phyloP scores from a whole-genome alignment of 768 basidiomycete genomes.

The Trametes cingulata region DNA sequence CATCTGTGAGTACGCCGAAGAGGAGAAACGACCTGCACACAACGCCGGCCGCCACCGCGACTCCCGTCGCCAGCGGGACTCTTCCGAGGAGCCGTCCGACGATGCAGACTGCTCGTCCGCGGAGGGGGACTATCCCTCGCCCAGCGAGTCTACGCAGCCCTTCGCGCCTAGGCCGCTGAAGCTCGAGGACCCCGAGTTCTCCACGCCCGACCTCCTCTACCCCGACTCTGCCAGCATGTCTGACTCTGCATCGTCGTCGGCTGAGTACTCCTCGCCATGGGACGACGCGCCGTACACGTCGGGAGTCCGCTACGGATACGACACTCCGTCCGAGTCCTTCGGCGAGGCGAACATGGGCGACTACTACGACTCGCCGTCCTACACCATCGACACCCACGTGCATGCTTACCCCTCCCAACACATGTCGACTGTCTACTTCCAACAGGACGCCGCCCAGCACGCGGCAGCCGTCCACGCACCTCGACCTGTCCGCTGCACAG shows the following conservation, averaged over 20 bases:
- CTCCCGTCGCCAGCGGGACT: not conserved
- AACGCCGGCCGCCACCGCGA: not conserved
- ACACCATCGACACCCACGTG: slow-evolving; percentile 2
- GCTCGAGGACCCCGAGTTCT: slow-evolving; percentile 11
- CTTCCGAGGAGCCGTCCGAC: slow-evolving; percentile 12
- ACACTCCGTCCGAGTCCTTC: not conserved
- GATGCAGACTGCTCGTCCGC: slow-evolving; percentile 1
- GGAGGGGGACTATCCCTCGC: slow-evolving; percentile 2
- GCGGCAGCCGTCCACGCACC: slow-evolving; percentile 18
- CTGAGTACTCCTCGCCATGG: slow-evolving; percentile 5
- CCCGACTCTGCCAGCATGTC: slow-evolving; percentile 1
- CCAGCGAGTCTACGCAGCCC: not conserved
- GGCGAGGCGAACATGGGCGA: not conserved
- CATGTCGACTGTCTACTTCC: not conserved
- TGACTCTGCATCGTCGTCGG: not conserved
- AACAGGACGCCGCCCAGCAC: not conserved
- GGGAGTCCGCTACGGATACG: not conserved
- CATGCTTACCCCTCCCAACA: slow-evolving; percentile 1
- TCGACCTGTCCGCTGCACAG: slow-evolving; percentile 19
- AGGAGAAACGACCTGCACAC: slow-evolving; percentile 7
- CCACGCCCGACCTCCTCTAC: slow-evolving; percentile 14
- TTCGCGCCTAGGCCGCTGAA: slow-evolving; percentile 5
- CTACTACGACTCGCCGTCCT: slow-evolving; percentile 16
- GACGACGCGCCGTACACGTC: slow-evolving; percentile 6
- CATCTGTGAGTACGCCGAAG: slow-evolving; percentile 36